These are phyloP conservation scores for Mycena sp. DNA, from an alignment of 1,284 basidiomycete genomes.

Conservation along the genomic window DNA sequence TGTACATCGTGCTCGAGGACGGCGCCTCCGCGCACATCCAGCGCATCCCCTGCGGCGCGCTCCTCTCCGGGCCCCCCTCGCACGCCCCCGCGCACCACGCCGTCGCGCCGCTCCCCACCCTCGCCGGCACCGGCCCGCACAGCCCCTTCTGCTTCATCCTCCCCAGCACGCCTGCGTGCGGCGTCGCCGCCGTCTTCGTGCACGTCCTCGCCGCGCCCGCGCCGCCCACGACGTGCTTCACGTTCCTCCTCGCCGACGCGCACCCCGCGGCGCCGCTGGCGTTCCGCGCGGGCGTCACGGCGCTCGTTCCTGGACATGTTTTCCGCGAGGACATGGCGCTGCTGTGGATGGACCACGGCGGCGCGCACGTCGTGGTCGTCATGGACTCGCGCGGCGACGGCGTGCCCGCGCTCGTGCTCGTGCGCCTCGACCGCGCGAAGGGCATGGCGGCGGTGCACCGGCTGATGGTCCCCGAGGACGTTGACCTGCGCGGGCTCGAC, in stretches of 20 bases:
- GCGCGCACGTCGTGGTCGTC: slow-evolving; percentile 10
- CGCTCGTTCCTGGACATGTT: background rate
- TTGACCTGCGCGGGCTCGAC: background rate
- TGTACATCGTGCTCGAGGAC: slow-evolving; percentile 18
- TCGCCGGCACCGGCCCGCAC: background rate
- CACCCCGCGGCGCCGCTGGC: slow-evolving; percentile 14
- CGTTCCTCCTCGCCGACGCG: slow-evolving; percentile 16
- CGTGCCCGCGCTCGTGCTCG: slow-evolving; percentile 1
- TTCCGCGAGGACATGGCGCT: background rate
- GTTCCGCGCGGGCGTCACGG: slow-evolving; percentile 9
- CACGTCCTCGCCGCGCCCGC: background rate
- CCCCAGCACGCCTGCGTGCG: slow-evolving; percentile 16
- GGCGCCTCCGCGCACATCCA: slow-evolving; percentile 13
- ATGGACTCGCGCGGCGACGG: background rate
- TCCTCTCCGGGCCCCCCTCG: slow-evolving; percentile 3
- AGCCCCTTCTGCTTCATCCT: slow-evolving; percentile 15
- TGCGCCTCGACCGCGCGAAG: slow-evolving; percentile 21
- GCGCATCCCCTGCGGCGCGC: slow-evolving; percentile 13
- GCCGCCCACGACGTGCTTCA: background rate
- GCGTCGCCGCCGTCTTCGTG: slow-evolving; percentile 19
- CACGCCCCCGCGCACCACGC: background rate
- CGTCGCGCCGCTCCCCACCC: background rate
- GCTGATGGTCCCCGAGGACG: background rate
- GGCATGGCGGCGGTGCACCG: slow-evolving; percentile 7
- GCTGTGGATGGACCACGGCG: slow-evolving; percentile 28